A percentile compares a stretch with the other conserved stretches of the same genome.
Conservation (phyloP, 441 rosid species). For the Euphorbia celastroides region DNA sequence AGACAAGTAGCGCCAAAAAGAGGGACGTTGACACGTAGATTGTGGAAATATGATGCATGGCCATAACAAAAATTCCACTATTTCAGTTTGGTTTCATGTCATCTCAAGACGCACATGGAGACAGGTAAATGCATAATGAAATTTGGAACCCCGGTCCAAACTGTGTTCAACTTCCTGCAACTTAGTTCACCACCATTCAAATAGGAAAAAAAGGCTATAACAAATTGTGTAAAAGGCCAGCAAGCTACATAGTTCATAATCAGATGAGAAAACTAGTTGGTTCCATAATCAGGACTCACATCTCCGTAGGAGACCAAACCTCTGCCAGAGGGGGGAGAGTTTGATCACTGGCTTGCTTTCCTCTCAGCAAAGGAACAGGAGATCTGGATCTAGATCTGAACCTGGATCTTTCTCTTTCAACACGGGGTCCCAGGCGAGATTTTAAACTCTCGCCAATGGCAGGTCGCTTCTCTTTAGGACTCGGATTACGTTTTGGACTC, state of each 20-base stretch:
- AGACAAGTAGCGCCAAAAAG: not conserved
- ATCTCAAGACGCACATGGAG: not conserved
- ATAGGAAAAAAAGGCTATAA: too few relatives aligned
- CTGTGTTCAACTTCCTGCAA: slow-evolving; percentile 5
- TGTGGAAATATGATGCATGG: not conserved
- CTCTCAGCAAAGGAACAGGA: slow-evolving; percentile 31
- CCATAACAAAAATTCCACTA: not conserved
- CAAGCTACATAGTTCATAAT: too few relatives aligned
- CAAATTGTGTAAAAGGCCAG: too few relatives aligned
- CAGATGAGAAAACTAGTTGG: slow-evolving; percentile 6
- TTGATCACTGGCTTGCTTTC: slow-evolving; percentile 39
- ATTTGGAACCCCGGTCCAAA: not conserved
- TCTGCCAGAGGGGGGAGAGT: slow-evolving; percentile 36
- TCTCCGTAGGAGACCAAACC: slow-evolving; percentile 86
- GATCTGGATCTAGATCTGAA: slow-evolving; percentile 44
- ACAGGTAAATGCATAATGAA: not conserved
- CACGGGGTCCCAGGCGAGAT: slow-evolving; percentile 67
- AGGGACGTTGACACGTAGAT: not conserved
- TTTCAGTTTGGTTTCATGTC: not conserved
- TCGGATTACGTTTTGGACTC: slow-evolving; percentile 57
- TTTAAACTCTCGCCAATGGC: slow-evolving; percentile 62
- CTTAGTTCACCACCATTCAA: slow-evolving; percentile 2
- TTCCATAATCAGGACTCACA: slow-evolving; percentile 34
- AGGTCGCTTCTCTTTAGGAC: slow-evolving; percentile 55
- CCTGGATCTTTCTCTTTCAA: slow-evolving; percentile 28